Percentiles rank a stretch among this genome's conserved stretches.
phyloP scores from a whole-genome alignment of 2,329 filamentous ascomycete genomes.

The Xylariales sp. region DNA sequence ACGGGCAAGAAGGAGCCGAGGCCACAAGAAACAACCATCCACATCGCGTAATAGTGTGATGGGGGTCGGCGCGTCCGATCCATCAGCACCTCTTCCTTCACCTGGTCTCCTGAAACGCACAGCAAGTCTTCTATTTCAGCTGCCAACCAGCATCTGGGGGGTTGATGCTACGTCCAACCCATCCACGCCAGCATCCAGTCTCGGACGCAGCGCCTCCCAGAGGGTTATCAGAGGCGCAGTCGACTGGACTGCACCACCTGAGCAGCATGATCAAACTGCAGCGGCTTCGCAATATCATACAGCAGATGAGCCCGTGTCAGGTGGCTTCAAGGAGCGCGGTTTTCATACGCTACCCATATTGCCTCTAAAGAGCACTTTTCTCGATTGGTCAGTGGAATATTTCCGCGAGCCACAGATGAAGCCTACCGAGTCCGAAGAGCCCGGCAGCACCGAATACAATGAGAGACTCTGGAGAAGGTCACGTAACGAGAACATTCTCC shows the following conservation, averaged over 20 bases:
- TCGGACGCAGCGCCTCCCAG: slow-evolving; percentile 32
- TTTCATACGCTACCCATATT: slow-evolving; percentile 56
- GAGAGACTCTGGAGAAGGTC: slow-evolving; percentile 88
- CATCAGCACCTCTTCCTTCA: slow-evolving; percentile 42
- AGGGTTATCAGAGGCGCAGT: slow-evolving; percentile 35
- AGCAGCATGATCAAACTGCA: slow-evolving; percentile 67
- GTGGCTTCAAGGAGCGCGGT: slow-evolving; percentile 64
- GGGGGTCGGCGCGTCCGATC: slow-evolving; percentile 28
- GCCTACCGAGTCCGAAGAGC: slow-evolving; percentile 90
- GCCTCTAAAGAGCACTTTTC: slow-evolving; percentile 76
- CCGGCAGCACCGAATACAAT: slow-evolving; percentile 94
- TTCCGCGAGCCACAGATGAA: slow-evolving; percentile 99
- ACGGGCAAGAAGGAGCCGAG: slow-evolving; percentile 41
- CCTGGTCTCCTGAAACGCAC: slow-evolving; percentile 59
- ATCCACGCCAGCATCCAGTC: slow-evolving; percentile 23
- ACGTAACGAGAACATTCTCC: slow-evolving; percentile 87
- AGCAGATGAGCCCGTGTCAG: slow-evolving; percentile 74
- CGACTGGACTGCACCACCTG: slow-evolving; percentile 54
- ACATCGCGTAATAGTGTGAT: slow-evolving; percentile 38
- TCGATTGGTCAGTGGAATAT: slow-evolving; percentile 96
- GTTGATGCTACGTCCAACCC: slow-evolving; percentile 33
- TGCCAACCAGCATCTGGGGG: slow-evolving; percentile 43
- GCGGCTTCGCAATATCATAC: slow-evolving; percentile 69
- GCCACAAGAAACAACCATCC: slow-evolving; percentile 35
- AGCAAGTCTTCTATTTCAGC: slow-evolving; percentile 57